Conservation (phyloP, 1,284 basidiomycete species). For the Leccinum huronense region DNA sequence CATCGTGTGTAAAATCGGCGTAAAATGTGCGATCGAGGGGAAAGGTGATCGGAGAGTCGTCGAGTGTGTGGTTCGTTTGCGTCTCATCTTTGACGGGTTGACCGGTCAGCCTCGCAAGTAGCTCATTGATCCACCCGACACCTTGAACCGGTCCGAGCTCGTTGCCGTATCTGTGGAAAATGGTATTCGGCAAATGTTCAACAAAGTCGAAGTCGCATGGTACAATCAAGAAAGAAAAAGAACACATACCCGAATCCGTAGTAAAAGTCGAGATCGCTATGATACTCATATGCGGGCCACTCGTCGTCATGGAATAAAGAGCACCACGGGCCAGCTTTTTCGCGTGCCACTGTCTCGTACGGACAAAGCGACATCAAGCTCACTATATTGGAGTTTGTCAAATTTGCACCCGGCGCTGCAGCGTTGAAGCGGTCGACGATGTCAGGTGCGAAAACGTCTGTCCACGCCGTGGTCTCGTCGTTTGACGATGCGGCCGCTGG, state of each 20-base stretch:
- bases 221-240: neutral
- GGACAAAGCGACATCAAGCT: slow-evolving; percentile 73
- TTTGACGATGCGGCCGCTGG: slow-evolving; percentile 44
- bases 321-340: neutral
- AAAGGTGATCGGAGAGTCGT: slow-evolving; percentile 62
- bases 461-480: slow-evolving; percentile 49
- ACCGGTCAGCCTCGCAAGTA: slow-evolving; percentile 73
- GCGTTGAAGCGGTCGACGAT: slow-evolving; percentile 65
- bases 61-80: slow-evolving; percentile 76
- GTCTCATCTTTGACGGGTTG: slow-evolving; percentile 64
- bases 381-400: slow-evolving; percentile 56
- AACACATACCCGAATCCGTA: slow-evolving; percentile 63
- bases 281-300: slow-evolving; percentile 16
- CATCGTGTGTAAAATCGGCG: slow-evolving; percentile 69
- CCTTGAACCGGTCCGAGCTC: slow-evolving; percentile 68
- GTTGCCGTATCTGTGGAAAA: slow-evolving; percentile 56
- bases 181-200: neutral
- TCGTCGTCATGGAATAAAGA: no score
- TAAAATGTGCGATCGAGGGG: slow-evolving; percentile 53
- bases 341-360: slow-evolving; percentile 47
- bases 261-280: slow-evolving; percentile 70
- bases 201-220: neutral
- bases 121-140: slow-evolving; percentile 82
- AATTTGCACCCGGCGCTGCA: slow-evolving; percentile 58
- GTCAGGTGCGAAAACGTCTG: slow-evolving; percentile 50